A percentile compares a stretch with the other conserved stretches of the same genome.
phyloP scores from a whole-genome alignment of 352 stramenopile species.

The Blastocystis sp. region DNA sequence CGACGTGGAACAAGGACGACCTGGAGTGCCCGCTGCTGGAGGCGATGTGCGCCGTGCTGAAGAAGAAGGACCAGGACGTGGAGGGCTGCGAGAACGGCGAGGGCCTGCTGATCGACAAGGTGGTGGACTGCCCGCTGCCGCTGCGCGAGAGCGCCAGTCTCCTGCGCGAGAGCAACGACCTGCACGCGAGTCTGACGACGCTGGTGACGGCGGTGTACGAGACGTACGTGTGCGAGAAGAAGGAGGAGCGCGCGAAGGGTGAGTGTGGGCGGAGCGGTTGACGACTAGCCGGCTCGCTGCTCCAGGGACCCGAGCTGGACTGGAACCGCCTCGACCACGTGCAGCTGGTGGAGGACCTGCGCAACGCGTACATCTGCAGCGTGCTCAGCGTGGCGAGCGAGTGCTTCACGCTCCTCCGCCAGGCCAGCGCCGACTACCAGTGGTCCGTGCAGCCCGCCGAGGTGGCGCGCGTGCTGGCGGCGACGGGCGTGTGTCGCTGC shows the following conservation, averaged over 20 bases:
- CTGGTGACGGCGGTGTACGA: neutral
- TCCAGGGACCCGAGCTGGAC: conserved; percentile 1
- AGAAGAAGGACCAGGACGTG: conserved; percentile 92
- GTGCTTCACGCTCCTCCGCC: conserved; percentile 83
- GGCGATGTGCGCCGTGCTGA: conserved; percentile 94
- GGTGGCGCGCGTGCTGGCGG: conserved; percentile 82
- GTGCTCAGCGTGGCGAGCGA: neutral
- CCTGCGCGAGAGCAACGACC: conserved; percentile 9
- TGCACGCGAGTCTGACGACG: neutral
- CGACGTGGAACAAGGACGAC: conserved; percentile 95
- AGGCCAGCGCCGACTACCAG: conserved; percentile 89
- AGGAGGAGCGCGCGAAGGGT: conserved; percentile 15
- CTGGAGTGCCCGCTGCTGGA: conserved; percentile 97
- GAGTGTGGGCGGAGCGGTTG: neutral
- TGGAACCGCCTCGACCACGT: conserved; percentile 83
- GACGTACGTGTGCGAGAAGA: neutral
- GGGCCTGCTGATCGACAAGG: conserved; percentile 90
- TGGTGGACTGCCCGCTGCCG: conserved; percentile 84
- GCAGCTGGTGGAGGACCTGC: conserved; percentile 90
- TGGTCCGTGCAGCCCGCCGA: conserved; percentile 94
- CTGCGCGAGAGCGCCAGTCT: neutral
- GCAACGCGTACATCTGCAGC: conserved; percentile 1
- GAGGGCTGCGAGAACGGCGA: conserved; percentile 76
- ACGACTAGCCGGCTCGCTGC: neutral
- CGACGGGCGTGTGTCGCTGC: neutral